A percentile compares a stretch with the other conserved stretches of the same genome.
These are phyloP conservation scores for Fusarium liriodendri DNA, from an alignment of 2,329 filamentous ascomycete species.

Conservation along the genomic window DNA sequence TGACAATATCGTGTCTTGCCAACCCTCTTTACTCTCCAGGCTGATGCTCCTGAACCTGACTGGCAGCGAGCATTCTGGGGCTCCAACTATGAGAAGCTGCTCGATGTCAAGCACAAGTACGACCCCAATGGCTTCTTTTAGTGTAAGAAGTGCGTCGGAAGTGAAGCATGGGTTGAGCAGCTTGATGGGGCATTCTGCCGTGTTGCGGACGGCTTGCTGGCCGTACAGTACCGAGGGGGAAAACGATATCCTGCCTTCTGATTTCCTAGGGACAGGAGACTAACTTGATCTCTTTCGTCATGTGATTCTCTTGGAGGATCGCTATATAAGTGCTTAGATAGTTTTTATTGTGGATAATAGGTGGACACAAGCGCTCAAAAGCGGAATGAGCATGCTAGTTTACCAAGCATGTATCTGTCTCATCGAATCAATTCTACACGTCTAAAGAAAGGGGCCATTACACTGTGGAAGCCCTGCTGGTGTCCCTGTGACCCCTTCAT, in stretches of 20 bases:
- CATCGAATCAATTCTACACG: neutral
- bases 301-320: no score
- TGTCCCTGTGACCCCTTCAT: neutral
- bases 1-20: neutral
- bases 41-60: neutral
- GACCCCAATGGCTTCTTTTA: neutral
- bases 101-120: neutral
- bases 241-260: neutral
- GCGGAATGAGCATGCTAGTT: neutral
- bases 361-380: neutral
- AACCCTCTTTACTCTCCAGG: neutral
- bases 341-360: neutral
- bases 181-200: neutral
- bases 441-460: neutral
- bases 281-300: neutral
- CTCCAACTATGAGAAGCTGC: neutral
- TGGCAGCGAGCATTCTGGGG: neutral
- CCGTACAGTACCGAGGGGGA: neutral
- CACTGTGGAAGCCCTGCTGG: neutral
- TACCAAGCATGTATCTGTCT: neutral
- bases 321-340: no score
- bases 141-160: neutral
- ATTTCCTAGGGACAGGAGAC: neutral
- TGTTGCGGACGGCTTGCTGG: neutral
- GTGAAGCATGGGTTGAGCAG: neutral